Conservation (phyloP, 2,329 filamentous ascomycete species). For the Trichoderma asperellum region DNA sequence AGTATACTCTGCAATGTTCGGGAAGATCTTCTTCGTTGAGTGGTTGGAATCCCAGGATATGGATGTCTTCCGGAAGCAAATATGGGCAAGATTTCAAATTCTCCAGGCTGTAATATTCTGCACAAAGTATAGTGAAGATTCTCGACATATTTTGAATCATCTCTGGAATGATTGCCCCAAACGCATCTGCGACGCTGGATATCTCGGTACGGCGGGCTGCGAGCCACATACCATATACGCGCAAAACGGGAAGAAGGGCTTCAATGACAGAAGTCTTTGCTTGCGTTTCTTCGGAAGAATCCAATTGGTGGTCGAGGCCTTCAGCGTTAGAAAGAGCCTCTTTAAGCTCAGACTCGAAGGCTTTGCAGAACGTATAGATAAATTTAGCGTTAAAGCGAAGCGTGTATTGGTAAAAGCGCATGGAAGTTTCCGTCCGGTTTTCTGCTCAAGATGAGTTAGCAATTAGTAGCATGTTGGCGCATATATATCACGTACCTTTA, state of each 20-base stretch:
- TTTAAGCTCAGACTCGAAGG: slow-evolving; percentile 69
- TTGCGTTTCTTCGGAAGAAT: slow-evolving; percentile 30
- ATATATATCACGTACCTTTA: slow-evolving; percentile 38
- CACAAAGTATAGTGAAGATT: slow-evolving; percentile 53
- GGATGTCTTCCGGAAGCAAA: slow-evolving; percentile 56
- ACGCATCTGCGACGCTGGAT: slow-evolving; percentile 49
- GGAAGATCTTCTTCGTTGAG: slow-evolving; percentile 47
- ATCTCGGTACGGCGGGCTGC: slow-evolving; percentile 52
- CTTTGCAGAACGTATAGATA: slow-evolving; percentile 71
- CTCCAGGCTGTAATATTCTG: slow-evolving; percentile 47
- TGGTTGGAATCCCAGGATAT: slow-evolving; percentile 50
- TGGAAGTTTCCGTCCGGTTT: slow-evolving; percentile 50
- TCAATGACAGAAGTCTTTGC: slow-evolving; percentile 46
- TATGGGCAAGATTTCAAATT: slow-evolving; percentile 50
- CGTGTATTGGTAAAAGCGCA: slow-evolving; percentile 64
- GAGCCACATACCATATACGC: slow-evolving; percentile 60
- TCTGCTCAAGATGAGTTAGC: slow-evolving; percentile 40
- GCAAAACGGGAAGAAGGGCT: slow-evolving; percentile 55
- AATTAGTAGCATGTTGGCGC: not conserved
- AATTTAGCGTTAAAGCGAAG: slow-evolving; percentile 79
- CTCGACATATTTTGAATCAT: slow-evolving; percentile 53
- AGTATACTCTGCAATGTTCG: slow-evolving; percentile 46
- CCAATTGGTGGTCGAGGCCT: slow-evolving; percentile 31
- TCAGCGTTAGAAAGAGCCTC: slow-evolving; percentile 33
- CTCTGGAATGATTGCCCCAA: slow-evolving; percentile 51